These are phyloP conservation scores for Gaultheria prostrata DNA, from an alignment of 148 eudicot genomes.

Conservation along the genomic window DNA sequence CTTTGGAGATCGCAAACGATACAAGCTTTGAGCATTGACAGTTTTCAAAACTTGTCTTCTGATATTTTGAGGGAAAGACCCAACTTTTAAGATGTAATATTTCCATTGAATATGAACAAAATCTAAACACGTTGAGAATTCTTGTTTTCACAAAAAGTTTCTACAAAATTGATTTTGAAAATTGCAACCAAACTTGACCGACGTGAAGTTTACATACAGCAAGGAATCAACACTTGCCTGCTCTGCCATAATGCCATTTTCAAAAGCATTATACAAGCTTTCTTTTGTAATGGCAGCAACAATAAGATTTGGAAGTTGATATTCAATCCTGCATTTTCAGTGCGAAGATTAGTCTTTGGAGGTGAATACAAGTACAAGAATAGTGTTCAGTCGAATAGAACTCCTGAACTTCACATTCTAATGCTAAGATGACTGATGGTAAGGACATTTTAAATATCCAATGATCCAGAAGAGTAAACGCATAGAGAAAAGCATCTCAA, in stretches of 20 bases:
- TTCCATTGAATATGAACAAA: not conserved
- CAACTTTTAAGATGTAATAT: not conserved
- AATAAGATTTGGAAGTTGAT: constrained; percentile 91
- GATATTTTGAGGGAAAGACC: not conserved
- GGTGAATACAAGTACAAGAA: constrained; percentile 3
- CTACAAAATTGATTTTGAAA: not conserved
- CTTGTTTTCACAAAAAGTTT: not conserved
- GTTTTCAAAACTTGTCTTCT: not conserved
- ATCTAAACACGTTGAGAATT: not conserved
- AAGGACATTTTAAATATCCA: not conserved
- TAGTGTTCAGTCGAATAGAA: not conserved
- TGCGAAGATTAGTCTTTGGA: not conserved
- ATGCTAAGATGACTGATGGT: not conserved
- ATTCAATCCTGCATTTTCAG: constrained; percentile 69
- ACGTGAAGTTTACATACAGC: not conserved
- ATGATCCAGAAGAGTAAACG: not conserved
- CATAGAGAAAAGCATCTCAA: not conserved
- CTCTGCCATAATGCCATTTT: constrained; percentile 82
- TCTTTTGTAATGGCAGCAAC: constrained; percentile 82
- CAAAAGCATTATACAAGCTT: constrained; percentile 81
- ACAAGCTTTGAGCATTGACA: not conserved
- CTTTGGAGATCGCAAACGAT: not conserved
- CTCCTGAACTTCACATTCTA: not conserved
- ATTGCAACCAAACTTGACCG: not conserved
- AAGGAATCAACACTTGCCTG: constrained; percentile 53